Evolutionary conservation across 1,284 basidiomycete species (phyloP).

Genomic region (Moesziomyces parantarcticus): DNA sequence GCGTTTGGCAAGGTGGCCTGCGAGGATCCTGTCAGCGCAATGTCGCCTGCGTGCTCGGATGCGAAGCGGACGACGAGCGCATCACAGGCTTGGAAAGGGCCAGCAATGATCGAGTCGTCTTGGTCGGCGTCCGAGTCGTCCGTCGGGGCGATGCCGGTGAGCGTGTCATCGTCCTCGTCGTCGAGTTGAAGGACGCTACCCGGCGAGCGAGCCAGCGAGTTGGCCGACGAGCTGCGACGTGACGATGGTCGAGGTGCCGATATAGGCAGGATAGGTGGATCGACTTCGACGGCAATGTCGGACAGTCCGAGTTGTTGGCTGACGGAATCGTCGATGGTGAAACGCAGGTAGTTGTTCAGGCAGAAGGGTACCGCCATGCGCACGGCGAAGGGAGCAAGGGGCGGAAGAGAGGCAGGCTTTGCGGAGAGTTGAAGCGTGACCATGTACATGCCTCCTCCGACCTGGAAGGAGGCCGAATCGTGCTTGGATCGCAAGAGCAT

Average conservation of each 20-base stretch:
- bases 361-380: conserved; percentile 30
- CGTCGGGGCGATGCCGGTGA: conserved; percentile 11
- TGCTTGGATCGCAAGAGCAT: conserved; percentile 15
- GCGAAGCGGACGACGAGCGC: conserved; percentile 34
- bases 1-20: conserved; percentile 14
- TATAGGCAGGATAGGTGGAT: conserved; percentile 31
- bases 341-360: conserved; percentile 40
- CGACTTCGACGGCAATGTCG: conserved; percentile 40
- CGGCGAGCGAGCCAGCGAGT: conserved; percentile 8
- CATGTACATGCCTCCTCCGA: conserved; percentile 17
- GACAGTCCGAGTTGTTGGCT: conserved; percentile 6
- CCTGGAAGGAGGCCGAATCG: neutral
- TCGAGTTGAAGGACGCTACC: conserved; percentile 13
- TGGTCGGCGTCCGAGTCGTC: conserved; percentile 17
- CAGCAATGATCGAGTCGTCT: conserved; percentile 30
- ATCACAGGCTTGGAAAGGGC: conserved; percentile 40
- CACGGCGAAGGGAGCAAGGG: conserved; percentile 19
- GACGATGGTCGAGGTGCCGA: conserved; percentile 5
- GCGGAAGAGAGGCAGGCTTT: conserved; percentile 14
- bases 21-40: neutral
- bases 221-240: conserved; percentile 3
- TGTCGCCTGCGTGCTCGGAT: conserved; percentile 24
- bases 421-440: conserved; percentile 23
- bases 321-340: conserved; percentile 41
- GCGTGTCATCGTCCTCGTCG: conserved; percentile 34